A percentile compares a stretch with the other conserved stretches of the same genome.
Evolutionary conservation across 192 early-diverging fungal genomes (phyloP).

Genomic region (Diversispora epigaea): DNA sequence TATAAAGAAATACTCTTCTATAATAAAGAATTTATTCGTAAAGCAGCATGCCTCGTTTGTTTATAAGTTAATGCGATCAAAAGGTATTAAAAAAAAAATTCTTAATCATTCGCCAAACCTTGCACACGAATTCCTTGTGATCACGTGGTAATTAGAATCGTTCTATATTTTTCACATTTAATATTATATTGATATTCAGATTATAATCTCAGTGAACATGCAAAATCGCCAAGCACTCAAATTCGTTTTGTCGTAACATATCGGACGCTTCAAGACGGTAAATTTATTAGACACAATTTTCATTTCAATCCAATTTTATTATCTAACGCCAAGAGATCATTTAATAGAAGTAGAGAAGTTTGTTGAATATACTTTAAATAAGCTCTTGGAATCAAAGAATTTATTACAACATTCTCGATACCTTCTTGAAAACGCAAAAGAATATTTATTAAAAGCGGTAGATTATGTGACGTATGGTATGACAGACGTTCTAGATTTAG

Average conservation of each 20-base stretch:
- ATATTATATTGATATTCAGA: not conserved
- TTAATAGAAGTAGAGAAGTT: slow-evolving; percentile 52
- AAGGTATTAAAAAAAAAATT: slow-evolving; percentile 37
- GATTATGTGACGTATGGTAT: slow-evolving; percentile 64
- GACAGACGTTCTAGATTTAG: slow-evolving; percentile 54
- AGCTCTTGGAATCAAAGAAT: slow-evolving; percentile 43
- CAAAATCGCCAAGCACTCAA: slow-evolving; percentile 33
- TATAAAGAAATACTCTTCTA: not conserved
- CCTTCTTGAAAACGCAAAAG: slow-evolving; percentile 46
- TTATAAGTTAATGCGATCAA: slow-evolving; percentile 49
- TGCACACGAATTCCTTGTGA: no score
- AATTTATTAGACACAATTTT: not conserved
- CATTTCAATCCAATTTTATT: not conserved
- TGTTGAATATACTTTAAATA: slow-evolving; percentile 42
- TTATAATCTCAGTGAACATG: slow-evolving; percentile 1
- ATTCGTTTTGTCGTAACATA: slow-evolving; percentile 56
- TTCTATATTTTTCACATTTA: not conserved
- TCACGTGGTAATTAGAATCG: no score
- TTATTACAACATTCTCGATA: slow-evolving; percentile 51
- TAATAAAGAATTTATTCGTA: slow-evolving; percentile 51
- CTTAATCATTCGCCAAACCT: not conserved
- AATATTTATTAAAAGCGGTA: slow-evolving; percentile 49
- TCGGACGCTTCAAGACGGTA: slow-evolving; percentile 52
- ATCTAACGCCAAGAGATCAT: not conserved
- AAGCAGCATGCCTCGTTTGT: slow-evolving; percentile 56